Evolutionary conservation across 2,329 filamentous ascomycete genomes (phyloP).

Genomic region (Trichophyton equinum): DNA sequence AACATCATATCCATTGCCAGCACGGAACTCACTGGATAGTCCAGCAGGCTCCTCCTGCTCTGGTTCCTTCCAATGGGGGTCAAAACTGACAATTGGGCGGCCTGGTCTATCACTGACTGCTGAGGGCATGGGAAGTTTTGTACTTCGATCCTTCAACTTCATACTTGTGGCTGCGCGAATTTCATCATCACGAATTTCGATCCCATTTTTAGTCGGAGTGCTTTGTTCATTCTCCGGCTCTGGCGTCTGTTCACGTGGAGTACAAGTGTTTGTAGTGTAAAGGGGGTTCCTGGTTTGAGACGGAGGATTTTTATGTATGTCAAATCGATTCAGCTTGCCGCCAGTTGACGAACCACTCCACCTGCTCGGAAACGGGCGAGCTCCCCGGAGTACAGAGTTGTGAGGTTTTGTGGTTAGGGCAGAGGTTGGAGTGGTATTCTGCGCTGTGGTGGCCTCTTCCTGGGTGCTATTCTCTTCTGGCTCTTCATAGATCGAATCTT

Average conservation of each 20-base stretch:
- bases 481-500: conserved; percentile 71
- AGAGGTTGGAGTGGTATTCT: conserved; percentile 24
- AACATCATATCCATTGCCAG: neutral
- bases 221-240: conserved; percentile 27
- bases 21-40: conserved; percentile 5
- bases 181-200: conserved; percentile 75
- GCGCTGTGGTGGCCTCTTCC: conserved; percentile 18
- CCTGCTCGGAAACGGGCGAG: conserved; percentile 32
- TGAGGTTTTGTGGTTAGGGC: conserved; percentile 48
- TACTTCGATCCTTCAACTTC: conserved; percentile 71
- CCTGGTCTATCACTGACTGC: conserved; percentile 83
- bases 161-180: conserved; percentile 86
- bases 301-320: conserved; percentile 76
- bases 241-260: conserved; percentile 16
- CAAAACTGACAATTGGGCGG: conserved; percentile 94
- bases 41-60: conserved; percentile 27
- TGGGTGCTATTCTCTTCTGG: conserved; percentile 42
- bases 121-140: conserved; percentile 75
- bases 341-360: conserved; percentile 33
- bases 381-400: conserved; percentile 45
- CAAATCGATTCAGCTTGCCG: conserved; percentile 43
- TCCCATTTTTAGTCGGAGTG: conserved; percentile 57
- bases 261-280: conserved; percentile 57
- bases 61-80: conserved; percentile 62
- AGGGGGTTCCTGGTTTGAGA: conserved; percentile 68